These are phyloP conservation scores for Nitzschia sp. DNA, from an alignment of 108 stramenopile genomes.

Conservation along the genomic window DNA sequence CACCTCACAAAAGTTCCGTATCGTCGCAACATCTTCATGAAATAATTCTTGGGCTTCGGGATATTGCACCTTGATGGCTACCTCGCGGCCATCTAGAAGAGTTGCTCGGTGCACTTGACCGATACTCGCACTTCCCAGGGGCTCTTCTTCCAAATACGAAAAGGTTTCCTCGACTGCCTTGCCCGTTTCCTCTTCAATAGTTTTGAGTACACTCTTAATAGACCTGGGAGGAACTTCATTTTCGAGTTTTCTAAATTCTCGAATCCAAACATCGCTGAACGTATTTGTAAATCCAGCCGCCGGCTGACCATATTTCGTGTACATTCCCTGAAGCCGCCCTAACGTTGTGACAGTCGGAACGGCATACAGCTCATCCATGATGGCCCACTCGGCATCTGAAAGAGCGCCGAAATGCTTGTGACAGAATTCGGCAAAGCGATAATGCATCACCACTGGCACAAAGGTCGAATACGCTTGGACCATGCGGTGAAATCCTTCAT, in stretches of 20 bases:
- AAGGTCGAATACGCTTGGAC: conserved; percentile 37
- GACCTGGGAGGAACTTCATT: conserved; percentile 74
- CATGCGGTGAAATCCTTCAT: conserved; percentile 37
- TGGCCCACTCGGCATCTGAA: conserved; percentile 34
- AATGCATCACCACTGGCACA: conserved; percentile 40
- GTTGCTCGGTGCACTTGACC: conserved; percentile 96
- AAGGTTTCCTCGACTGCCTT: conserved; percentile 72
- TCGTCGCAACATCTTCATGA: conserved; percentile 74
- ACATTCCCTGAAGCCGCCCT: conserved; percentile 39
- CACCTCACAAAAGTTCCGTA: conserved; percentile 59
- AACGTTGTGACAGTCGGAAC: conserved; percentile 24
- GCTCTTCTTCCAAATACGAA: conserved; percentile 75
- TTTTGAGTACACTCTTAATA: conserved; percentile 56
- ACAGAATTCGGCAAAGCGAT: conserved; percentile 29
- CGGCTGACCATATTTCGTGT: conserved; percentile 46
- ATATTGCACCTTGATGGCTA: conserved; percentile 95
- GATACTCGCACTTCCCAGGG: conserved; percentile 95
- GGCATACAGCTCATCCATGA: conserved; percentile 35
- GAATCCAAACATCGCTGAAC: conserved; percentile 44
- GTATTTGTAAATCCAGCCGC: conserved; percentile 43
- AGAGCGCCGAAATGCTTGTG: conserved; percentile 12
- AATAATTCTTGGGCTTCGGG: conserved; percentile 85
- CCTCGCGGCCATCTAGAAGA: conserved; percentile 46
- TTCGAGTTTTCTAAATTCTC: conserved; percentile 66
- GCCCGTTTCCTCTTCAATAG: conserved; percentile 50